Base-by-base conservation (phyloP, 352 stramenopile species). In the Globisporangium cystogenes region DNA sequence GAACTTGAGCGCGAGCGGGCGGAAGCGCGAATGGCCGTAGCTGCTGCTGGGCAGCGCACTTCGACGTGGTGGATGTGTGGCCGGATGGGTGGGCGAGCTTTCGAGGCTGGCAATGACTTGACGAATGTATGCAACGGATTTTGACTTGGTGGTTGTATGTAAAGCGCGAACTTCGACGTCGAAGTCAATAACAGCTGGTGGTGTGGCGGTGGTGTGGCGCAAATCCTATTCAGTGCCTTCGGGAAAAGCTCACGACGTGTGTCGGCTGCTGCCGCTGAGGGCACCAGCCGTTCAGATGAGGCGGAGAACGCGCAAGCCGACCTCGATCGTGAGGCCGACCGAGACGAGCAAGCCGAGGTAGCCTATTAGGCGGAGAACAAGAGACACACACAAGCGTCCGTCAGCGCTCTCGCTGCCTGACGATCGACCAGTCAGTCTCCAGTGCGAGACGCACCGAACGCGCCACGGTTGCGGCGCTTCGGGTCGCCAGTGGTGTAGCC, bases 401-500 rank as follows among this genome's bases (percentile, higher is more conserved):
- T 18, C 33, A 39, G 33, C 49, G 16, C 1, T 48, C 54, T 39
- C 2, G 11, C 26, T 43, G 35, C 43, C 40, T 15, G 8, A 21
- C 16, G 4, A 20, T 37, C 33, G 24, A 29, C 31, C 12, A 12
- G 31, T 36, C 12, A 39, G 33, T 18, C 33, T 7, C 12, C 3
- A 18, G 11, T n/a, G 4, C n/a, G 27, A 48, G 16, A 67, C 67
- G 45, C 57, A 88, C 79, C 79, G 44, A 91, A 83, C 5, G 14
- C n/a, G 27, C 77, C 81, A 41, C 80, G 74, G 53, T 66, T 41
- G 43, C 81, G 69, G 68, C 88, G 89, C 48, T 66, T 61, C 12
- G 78, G 78, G 46, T 88, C 74, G 3, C 81, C 81, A 18, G 67
- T 71, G 31, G 70, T 62, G 59, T 91, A 91, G 4, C 77, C 76